phyloP scores from a whole-genome alignment of 164 flowering plant genomes.

The Dillenia suffruticosa region DNA sequence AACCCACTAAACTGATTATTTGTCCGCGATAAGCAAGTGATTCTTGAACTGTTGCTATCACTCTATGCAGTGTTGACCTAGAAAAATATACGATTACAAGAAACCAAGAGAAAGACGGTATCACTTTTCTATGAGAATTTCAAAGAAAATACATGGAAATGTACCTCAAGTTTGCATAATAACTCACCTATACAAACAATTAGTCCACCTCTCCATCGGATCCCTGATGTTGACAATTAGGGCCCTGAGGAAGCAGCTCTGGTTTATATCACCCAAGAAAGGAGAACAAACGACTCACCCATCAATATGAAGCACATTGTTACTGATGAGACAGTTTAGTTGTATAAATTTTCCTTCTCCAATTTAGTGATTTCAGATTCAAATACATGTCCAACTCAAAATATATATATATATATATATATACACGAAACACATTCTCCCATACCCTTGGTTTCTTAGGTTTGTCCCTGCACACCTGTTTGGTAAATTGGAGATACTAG shows the following conservation, averaged over 20 bases:
- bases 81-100: constrained; percentile 3
- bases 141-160: not conserved
- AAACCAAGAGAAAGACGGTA: not conserved
- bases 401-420: no score
- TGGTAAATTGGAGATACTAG: no score
- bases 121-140: not conserved
- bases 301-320: constrained; percentile 49
- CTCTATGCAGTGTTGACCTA: constrained; percentile 91
- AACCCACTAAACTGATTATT: no score
- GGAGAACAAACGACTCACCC: constrained; percentile 38
- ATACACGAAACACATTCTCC: constrained; percentile 83
- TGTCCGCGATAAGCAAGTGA: not conserved
- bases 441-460: constrained; percentile 48
- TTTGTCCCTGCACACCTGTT: constrained; percentile 79
- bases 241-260: constrained; percentile 39
- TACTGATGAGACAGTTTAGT: no score
- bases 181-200: constrained; percentile 66
- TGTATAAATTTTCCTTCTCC: no score
- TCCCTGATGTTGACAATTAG: constrained; percentile 84
- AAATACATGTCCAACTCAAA: no score
- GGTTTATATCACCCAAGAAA: no score
- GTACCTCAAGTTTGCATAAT: not conserved
- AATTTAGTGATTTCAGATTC: no score
- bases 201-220: constrained; percentile 92
- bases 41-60: constrained; percentile 59